A percentile compares a stretch with the other conserved stretches of the same genome.
Evolutionary conservation across 805 yeast species (phyloP).

Genomic region (Wickerhamomyces mucosus): DNA sequence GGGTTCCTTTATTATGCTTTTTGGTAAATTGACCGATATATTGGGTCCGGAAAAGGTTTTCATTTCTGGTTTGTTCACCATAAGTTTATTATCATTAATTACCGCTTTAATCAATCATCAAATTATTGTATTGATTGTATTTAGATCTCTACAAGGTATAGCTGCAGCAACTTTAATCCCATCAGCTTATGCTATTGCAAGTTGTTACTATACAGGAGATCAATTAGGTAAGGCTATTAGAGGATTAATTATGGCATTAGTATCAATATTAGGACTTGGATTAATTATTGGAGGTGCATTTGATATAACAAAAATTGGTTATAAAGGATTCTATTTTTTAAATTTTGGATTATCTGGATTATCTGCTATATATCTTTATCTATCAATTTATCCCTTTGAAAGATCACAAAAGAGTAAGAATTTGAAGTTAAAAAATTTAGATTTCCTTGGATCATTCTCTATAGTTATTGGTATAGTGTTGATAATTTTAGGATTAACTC

Average conservation of each 20-base stretch:
- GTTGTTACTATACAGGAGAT: constrained; percentile 20
- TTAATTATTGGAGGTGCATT: constrained; percentile 37
- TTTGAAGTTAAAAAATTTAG: constrained; percentile 20
- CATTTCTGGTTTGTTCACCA: constrained; percentile 14
- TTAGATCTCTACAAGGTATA: constrained; percentile 37
- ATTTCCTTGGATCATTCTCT: constrained; percentile 25
- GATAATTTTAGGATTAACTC: constrained; percentile 34
- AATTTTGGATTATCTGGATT: too few relatives aligned
- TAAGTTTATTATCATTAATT: constrained; percentile 23
- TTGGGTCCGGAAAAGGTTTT: constrained; percentile 29
- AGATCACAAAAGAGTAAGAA: constrained; percentile 15
- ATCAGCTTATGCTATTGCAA: constrained; percentile 24
- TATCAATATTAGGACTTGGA: constrained; percentile 30
- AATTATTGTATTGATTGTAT: constrained; percentile 27
- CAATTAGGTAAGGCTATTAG: constrained; percentile 21
- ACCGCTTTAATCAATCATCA: constrained; percentile 27
- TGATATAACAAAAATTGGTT: constrained; percentile 26
- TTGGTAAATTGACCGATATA: constrained; percentile 34
- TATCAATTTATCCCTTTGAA: constrained; percentile 23
- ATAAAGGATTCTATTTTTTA: constrained; percentile 29
- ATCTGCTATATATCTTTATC: constrained; percentile 15
- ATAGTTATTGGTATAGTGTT: constrained; percentile 28
- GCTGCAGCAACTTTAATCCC: constrained; percentile 34
- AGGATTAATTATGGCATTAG: constrained; percentile 18
- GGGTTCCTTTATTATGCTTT: constrained; percentile 33